Percentiles rank a stretch among this genome's conserved stretches.
Evolutionary conservation across 2,329 filamentous ascomycete genomes (phyloP).

Genomic region (Venturiaceae sp.): DNA sequence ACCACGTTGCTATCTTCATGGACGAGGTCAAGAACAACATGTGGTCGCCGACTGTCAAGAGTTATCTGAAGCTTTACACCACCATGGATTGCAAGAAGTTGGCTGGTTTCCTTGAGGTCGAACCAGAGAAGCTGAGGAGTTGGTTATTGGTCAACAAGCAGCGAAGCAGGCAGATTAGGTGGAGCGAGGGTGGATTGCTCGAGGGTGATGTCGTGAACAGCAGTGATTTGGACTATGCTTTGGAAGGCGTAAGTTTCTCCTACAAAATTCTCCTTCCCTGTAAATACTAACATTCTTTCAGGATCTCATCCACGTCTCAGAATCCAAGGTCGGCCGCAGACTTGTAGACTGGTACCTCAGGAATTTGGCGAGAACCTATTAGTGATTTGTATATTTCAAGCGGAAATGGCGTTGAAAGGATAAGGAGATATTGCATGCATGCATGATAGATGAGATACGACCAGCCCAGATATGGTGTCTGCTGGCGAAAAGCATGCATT

Average conservation of each 20-base stretch:
- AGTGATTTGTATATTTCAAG: conserved; percentile 18
- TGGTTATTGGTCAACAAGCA: conserved; percentile 98
- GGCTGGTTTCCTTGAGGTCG: conserved; percentile 90
- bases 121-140: conserved; percentile 88
- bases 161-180: conserved; percentile 90
- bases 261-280: neutral
- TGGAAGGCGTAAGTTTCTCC: conserved; percentile 67
- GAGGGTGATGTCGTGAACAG: conserved; percentile 90
- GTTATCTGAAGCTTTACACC: conserved; percentile 97
- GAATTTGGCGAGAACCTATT: conserved; percentile 93
- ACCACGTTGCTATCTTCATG: conserved; percentile 98
- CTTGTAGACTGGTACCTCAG: conserved; percentile 98
- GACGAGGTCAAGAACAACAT: conserved; percentile 99
- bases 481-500: neutral
- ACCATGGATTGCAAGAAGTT: conserved; percentile 99
- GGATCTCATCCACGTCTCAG: conserved; percentile 97
- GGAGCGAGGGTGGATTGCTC: conserved; percentile 79
- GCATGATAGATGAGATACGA: neutral
- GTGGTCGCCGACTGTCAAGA: conserved; percentile 95
- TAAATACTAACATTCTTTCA: conserved; percentile 27
- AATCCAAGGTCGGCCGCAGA: conserved; percentile 95
- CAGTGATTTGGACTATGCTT: conserved; percentile 92
- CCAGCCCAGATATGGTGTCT: neutral
- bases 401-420: conserved; percentile 1
- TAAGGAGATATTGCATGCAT: neutral